Base-by-base conservation (phyloP, 176 grass and related monocot genomes). In the Pharus latifolius region DNA sequence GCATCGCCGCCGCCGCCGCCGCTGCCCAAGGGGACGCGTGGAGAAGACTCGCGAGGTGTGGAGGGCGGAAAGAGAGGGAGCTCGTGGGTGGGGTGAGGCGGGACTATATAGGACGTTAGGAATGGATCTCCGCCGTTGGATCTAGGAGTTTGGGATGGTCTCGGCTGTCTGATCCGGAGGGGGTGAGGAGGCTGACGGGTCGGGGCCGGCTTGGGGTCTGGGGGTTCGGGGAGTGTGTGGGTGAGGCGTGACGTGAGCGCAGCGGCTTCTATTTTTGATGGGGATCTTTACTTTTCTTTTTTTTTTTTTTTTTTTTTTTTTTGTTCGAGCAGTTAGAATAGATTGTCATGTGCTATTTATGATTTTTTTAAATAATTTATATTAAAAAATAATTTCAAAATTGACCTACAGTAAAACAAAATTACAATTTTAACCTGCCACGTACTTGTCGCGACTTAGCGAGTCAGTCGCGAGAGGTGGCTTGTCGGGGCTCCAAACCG, bases 11-110 rank as follows among this genome's bases (percentile, higher is more conserved):
- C 56, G 83, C 28, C 18, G 62, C 63, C 62, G 77, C 78, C 72
- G 83, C 79, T 20, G 69, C 51, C 40, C 35, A 49, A 15, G 11
- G 50, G 70, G 67, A 75, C 42, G 64, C 51, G 49, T 70, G 64
- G 75, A 67, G 75, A 51, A 32, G 65, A 37, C 62, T 80, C 62
- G 64, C 56, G 56, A 69, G 61, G 46, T 28, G 71, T 70, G 71
- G 71, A 80, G 49, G 71, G 77, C 77, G 57, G 57, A 85, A 75
- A 85, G 64, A 80, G 83, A 85, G 49, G 64, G 77, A 51, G 71
- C 64, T 15, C 71, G 71, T 51, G 71, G 77, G 4, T 70, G 83
- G 45, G 70, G 56, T 70, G 49, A 53, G 65, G 59, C 11, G 31
- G 3, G 0, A 17, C 8, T 81, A 65, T 86, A 86, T 81, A 59